These are phyloP conservation scores for Umbelopsis sp. DNA, from an alignment of 192 early-diverging fungal species.

Conservation along the genomic window DNA sequence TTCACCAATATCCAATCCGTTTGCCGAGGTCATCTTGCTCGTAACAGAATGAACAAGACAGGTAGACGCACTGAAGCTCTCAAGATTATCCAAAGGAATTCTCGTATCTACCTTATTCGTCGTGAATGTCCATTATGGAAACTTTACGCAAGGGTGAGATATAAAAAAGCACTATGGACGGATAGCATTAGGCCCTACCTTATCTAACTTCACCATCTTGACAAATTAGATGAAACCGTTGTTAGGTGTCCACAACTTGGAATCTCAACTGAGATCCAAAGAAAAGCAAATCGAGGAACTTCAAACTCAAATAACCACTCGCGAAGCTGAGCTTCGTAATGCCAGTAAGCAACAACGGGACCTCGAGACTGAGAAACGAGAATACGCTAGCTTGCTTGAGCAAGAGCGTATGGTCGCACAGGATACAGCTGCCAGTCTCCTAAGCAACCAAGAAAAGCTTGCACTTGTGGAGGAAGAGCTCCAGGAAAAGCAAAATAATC, in stretches of 20 bases:
- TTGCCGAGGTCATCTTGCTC: conserved; percentile 83
- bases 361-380: not conserved
- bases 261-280: conserved; percentile 13
- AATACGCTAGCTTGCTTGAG: not conserved
- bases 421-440: conserved; percentile 1
- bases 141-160: conserved; percentile 87
- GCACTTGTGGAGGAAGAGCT: conserved; percentile 6
- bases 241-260: conserved; percentile 6
- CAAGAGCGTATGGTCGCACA: conserved; percentile 12
- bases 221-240: not conserved
- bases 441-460: conserved; percentile 7
- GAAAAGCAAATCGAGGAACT: conserved; percentile 17
- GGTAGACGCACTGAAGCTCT: conserved; percentile 80
- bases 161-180: conserved; percentile 55
- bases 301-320: not conserved
- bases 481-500: not conserved
- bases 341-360: not conserved
- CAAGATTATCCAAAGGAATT: conserved; percentile 92
- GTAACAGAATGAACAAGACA: conserved; percentile 55
- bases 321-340: not conserved
- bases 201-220: not conserved
- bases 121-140: conserved; percentile 97
- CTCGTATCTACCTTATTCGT: conserved; percentile 85
- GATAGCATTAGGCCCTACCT: not conserved
- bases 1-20: conserved; percentile 86